Conservation (phyloP, 768 basidiomycete species). For the Mycena latifolia region DNA sequence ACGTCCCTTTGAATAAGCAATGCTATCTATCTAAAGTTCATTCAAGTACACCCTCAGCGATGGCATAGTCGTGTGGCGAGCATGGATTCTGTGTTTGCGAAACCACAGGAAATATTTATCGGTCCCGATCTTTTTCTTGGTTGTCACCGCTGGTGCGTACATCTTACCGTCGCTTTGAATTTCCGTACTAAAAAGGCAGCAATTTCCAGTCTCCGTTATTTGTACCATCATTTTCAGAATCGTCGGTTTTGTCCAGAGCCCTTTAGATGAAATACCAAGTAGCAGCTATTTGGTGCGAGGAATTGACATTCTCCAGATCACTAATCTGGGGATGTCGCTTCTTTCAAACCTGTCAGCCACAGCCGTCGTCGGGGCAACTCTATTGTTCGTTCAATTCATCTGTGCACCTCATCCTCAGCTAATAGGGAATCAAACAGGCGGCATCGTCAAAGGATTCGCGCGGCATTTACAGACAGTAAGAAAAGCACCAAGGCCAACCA, state of each 20-base stretch:
- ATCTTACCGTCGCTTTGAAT: not conserved
- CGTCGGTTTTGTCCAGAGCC: not conserved
- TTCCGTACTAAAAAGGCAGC: not conserved
- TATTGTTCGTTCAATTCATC: constrained; percentile 15
- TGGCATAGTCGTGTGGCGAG: constrained; percentile 26
- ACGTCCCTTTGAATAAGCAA: not conserved
- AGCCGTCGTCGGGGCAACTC: constrained; percentile 20
- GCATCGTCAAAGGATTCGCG: constrained; percentile 5
- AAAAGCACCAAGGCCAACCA: not conserved
- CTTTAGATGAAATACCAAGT: not conserved
- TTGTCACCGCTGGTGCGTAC: constrained; percentile 13
- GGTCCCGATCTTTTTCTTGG: constrained; percentile 15
- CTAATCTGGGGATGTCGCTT: constrained; percentile 24
- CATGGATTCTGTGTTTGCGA: constrained; percentile 9
- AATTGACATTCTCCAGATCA: constrained; percentile 30
- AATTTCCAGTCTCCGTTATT: constrained; percentile 2
- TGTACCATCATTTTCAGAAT: constrained; percentile 27
- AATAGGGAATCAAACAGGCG: not conserved
- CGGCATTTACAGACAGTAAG: not conserved
- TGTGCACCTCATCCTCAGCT: not conserved
- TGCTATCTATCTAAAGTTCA: not conserved
- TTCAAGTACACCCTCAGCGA: constrained; percentile 20
- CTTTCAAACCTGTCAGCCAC: constrained; percentile 34
- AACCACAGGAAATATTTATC: constrained; percentile 22
- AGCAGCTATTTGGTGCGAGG: constrained; percentile 3